A percentile compares a stretch with the other conserved stretches of the same genome.
phyloP scores from a whole-genome alignment of 2,329 filamentous ascomycete genomes.

The Sporothrix humicola region DNA sequence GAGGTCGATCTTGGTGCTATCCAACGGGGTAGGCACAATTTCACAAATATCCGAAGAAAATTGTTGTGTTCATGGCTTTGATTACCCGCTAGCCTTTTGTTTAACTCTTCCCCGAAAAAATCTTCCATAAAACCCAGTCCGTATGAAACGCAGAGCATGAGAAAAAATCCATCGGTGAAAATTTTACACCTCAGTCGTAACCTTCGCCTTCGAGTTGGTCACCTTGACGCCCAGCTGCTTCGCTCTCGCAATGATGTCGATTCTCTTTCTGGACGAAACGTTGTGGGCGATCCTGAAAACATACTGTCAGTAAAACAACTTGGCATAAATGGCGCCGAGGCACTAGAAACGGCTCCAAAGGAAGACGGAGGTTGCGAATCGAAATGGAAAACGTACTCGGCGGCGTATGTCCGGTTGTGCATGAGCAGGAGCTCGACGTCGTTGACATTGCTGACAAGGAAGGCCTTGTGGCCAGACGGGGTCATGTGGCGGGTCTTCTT shows the following conservation, averaged over 20 bases:
- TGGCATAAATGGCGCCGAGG: too few relatives aligned
- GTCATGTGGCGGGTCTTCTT: constrained; percentile 99
- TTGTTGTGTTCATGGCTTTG: constrained; percentile 22
- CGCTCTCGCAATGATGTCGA: constrained; percentile 95
- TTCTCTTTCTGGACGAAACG: constrained; percentile 97
- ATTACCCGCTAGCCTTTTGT: constrained; percentile 28
- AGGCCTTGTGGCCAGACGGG: constrained; percentile 99
- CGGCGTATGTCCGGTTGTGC: constrained; percentile 99
- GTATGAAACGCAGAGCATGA: constrained; percentile 33
- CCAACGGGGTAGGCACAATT: not conserved
- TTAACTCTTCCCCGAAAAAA: constrained; percentile 28
- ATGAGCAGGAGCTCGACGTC: constrained; percentile 98
- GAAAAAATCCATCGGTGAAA: constrained; percentile 22
- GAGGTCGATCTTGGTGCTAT: not conserved
- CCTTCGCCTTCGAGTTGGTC: constrained; percentile 98
- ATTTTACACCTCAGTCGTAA: constrained; percentile 86
- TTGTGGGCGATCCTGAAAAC: constrained; percentile 86
- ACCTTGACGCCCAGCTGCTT: constrained; percentile 99
- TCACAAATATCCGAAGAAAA: not conserved
- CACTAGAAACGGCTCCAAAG: too few relatives aligned
- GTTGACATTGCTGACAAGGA: constrained; percentile 96
- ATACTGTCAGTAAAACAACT: constrained; percentile 43
- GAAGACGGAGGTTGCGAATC: not conserved
- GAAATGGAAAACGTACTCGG: constrained; percentile 73
- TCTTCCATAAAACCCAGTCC: constrained; percentile 34